phyloP scores from a whole-genome alignment of 345 rosid species.

The Salix brachista region DNA sequence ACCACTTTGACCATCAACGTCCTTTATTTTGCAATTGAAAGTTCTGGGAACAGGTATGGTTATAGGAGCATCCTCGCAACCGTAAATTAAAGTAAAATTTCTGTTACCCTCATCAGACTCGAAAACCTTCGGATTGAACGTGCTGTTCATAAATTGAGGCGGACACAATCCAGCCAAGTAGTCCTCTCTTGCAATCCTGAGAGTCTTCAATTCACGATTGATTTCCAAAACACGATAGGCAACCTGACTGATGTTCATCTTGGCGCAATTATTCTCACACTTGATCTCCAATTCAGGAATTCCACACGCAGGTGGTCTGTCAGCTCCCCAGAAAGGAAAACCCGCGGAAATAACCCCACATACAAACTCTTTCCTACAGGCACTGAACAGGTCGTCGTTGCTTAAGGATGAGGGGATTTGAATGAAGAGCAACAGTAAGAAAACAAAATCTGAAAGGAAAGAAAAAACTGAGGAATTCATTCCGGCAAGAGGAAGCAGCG shows the following conservation, averaged over 20 bases:
- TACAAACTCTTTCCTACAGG: constrained; percentile 8
- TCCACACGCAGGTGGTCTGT: constrained; percentile 5
- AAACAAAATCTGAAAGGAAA: not conserved
- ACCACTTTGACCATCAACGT: not conserved
- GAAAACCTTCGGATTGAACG: constrained; percentile 10
- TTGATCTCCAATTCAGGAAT: constrained; percentile 30
- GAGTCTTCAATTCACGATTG: not conserved
- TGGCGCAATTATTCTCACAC: not conserved
- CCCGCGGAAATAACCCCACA: constrained; percentile 29
- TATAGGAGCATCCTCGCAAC: not conserved
- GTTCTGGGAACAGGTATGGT: too few relatives aligned
- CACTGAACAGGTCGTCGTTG: not conserved
- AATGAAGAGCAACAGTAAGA: not conserved
- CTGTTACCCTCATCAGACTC: not conserved
- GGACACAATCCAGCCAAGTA: constrained; percentile 15
- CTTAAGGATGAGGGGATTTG: not conserved
- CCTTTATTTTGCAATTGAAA: constrained; percentile 6
- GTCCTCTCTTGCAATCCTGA: constrained; percentile 32
- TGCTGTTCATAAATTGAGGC: constrained; percentile 15
- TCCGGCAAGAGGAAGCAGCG: not conserved
- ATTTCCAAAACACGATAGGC: constrained; percentile 22
- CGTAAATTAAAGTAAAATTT: constrained; percentile 19
- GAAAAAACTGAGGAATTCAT: not conserved
- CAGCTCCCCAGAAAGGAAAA: constrained; percentile 46
- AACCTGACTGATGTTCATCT: constrained; percentile 9